Evolutionary conservation across 179 eudicot species (phyloP).

Genomic region (Patellifolia procumbens): DNA sequence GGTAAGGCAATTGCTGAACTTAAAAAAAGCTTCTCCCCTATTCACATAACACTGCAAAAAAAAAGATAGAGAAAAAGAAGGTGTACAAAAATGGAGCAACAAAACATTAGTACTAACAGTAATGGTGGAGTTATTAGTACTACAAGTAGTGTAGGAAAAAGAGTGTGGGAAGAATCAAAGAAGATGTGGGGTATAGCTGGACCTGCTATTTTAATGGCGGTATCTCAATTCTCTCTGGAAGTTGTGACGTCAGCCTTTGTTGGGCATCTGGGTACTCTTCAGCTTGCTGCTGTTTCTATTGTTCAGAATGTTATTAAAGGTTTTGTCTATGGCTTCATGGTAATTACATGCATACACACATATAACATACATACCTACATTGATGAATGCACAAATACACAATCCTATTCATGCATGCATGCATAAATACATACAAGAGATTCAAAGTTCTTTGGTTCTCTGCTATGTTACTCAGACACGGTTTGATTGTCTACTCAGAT

Average conservation of each 20-base stretch:
- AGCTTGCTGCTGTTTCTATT: conserved; percentile 69
- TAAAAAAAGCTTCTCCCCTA: too few relatives aligned
- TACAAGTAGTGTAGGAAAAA: neutral
- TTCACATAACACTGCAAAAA: too few relatives aligned
- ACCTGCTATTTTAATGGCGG: conserved; percentile 52
- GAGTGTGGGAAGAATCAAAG: conserved; percentile 42
- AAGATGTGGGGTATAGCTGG: conserved; percentile 58
- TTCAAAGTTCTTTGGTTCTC: too few relatives aligned
- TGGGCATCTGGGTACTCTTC: conserved; percentile 57
- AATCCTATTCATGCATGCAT: too few relatives aligned
- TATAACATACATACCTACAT: too few relatives aligned
- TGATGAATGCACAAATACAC: too few relatives aligned
- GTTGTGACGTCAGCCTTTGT: conserved; percentile 51
- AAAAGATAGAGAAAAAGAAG: neutral
- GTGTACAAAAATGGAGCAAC: neutral
- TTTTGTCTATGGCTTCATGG: conserved; percentile 63
- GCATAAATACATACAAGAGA: too few relatives aligned
- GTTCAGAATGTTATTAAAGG: conserved; percentile 66
- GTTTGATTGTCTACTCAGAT: too few relatives aligned
- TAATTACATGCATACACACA: too few relatives aligned
- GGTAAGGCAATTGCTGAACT: too few relatives aligned
- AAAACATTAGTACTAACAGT: neutral
- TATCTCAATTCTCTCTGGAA: conserved; percentile 51
- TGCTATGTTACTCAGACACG: too few relatives aligned
- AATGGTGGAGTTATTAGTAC: neutral